A percentile compares a stretch with the other conserved stretches of the same genome.
Conservation (phyloP, 1,139 yeast genomes). For the Pichia sp. region DNA sequence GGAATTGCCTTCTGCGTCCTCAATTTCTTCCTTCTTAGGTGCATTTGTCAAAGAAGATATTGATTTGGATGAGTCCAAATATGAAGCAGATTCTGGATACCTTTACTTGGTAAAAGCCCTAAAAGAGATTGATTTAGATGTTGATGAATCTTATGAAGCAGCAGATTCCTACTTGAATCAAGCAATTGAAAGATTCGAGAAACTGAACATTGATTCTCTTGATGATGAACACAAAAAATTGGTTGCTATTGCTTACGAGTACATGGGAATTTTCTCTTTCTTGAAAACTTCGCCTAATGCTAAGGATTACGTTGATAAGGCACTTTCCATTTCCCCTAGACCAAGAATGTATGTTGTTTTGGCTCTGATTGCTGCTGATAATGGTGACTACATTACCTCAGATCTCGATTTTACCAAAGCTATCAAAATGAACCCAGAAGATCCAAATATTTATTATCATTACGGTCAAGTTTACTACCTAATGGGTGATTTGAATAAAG, state of each 20-base stretch:
- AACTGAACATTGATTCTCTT: not conserved
- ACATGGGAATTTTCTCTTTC: conserved; percentile 74
- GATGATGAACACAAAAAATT: conserved; percentile 35
- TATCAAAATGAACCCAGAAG: conserved; percentile 55
- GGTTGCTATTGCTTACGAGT: conserved; percentile 75
- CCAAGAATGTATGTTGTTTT: conserved; percentile 77
- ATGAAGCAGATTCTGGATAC: conserved; percentile 47
- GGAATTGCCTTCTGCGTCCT: conserved; percentile 76
- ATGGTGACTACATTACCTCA: conserved; percentile 54
- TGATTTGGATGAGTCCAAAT: conserved; percentile 32
- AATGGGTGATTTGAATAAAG: conserved; percentile 66
- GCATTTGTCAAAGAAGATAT: conserved; percentile 43
- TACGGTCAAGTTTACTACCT: conserved; percentile 88
- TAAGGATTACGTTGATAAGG: conserved; percentile 48
- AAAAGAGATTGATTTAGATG: conserved; percentile 52
- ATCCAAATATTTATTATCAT: conserved; percentile 86
- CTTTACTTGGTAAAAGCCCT: conserved; percentile 64
- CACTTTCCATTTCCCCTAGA: conserved; percentile 66
- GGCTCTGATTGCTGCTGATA: conserved; percentile 81
- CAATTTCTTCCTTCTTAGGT: conserved; percentile 79
- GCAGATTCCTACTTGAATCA: conserved; percentile 66
- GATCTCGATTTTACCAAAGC: conserved; percentile 70
- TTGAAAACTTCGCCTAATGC: conserved; percentile 66
- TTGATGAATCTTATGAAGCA: conserved; percentile 62
- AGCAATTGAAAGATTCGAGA: conserved; percentile 53